These are phyloP conservation scores for Knoxia roxburghii DNA, from an alignment of 257 asterid species.

Conservation along the genomic window DNA sequence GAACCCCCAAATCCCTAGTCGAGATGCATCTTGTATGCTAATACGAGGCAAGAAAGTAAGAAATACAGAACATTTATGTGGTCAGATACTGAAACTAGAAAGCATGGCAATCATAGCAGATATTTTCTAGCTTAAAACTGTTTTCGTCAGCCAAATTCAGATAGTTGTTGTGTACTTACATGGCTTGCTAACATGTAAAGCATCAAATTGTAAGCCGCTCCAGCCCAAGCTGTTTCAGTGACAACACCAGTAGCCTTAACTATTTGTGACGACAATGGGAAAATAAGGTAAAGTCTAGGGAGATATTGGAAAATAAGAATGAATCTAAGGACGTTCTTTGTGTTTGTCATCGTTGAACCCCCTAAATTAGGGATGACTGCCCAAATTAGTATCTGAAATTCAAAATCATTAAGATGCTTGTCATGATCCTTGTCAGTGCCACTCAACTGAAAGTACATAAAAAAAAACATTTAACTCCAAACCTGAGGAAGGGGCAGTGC, in stretches of 20 bases:
- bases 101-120: neutral
- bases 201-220: constrained; percentile 96
- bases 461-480: constrained; percentile 14
- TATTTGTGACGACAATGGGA: constrained; percentile 82
- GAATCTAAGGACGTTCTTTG: constrained; percentile 83
- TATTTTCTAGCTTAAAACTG: neutral
- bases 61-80: neutral
- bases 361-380: constrained; percentile 56
- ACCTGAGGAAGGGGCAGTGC: constrained; percentile 99
- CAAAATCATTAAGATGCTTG: neutral
- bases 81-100: neutral
- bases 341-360: constrained; percentile 77
- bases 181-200: constrained; percentile 99
- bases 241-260: constrained; percentile 91
- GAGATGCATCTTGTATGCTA: neutral
- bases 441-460: neutral
- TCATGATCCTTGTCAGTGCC: constrained; percentile 5
- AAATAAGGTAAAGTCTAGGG: constrained; percentile 74
- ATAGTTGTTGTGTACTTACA: constrained; percentile 37
- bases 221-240: constrained; percentile 98
- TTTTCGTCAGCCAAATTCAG: neutral
- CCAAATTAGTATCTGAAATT: constrained; percentile 65
- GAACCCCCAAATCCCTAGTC: neutral
- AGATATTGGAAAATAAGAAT: constrained; percentile 76
- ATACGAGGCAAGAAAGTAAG: neutral